These are phyloP conservation scores for Penicillium verhagenii DNA, from an alignment of 495 filamentous ascomycete species.

Conservation along the genomic window DNA sequence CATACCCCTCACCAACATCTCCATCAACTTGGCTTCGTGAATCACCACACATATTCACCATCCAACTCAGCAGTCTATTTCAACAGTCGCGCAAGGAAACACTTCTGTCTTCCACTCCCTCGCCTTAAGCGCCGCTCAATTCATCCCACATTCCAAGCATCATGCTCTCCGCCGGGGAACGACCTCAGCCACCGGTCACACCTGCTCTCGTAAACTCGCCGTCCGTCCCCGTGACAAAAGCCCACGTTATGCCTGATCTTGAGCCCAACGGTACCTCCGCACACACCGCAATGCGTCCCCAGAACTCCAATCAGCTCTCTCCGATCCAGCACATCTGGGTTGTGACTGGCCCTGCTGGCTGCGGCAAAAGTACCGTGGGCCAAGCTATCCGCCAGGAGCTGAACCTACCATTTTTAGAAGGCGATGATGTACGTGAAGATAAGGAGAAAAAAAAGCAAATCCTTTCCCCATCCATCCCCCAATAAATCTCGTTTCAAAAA, in stretches of 20 bases:
- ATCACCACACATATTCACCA: conserved; percentile 21
- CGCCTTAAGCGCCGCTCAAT: background rate
- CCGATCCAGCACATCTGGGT: conserved; percentile 85
- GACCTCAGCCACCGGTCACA: conserved; percentile 30
- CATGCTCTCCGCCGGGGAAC: conserved; percentile 48
- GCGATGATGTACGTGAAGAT: conserved; percentile 76
- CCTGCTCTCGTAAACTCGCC: conserved; percentile 25
- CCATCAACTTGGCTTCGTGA: conserved; percentile 3
- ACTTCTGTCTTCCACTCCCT: background rate
- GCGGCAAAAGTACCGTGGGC: conserved; percentile 93
- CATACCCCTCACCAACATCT: no score
- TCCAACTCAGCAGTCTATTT: conserved; percentile 15
- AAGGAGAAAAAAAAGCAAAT: background rate
- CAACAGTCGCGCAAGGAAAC: background rate
- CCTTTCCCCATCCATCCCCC: background rate
- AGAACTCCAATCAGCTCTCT: conserved; percentile 13
- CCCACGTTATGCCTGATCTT: conserved; percentile 22
- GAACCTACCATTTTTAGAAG: conserved; percentile 82
- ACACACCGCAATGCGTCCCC: conserved; percentile 20
- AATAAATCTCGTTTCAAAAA: no score
- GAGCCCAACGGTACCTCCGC: conserved; percentile 19
- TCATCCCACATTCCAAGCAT: conserved; percentile 18
- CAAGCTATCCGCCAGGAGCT: conserved; percentile 70
- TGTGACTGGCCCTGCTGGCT: conserved; percentile 95
- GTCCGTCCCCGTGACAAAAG: conserved; percentile 19